Conservation (phyloP, 75 land plant species). For the Sequoia sempervirens region DNA sequence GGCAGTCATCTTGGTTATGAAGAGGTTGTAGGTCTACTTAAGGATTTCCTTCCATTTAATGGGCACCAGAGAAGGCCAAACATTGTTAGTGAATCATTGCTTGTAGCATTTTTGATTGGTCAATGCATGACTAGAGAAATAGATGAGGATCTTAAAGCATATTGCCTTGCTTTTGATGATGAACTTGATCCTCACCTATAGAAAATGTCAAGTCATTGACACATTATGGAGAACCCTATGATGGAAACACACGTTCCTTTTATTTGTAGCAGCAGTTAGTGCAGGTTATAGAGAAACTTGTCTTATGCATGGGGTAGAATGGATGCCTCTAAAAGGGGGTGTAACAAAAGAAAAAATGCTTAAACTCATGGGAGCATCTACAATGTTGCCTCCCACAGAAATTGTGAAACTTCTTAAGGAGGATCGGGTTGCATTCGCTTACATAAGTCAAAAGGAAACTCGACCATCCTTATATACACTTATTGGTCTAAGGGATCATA, state of each 20-base stretch:
- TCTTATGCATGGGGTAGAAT: slow-evolving; percentile 91
- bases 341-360: slow-evolving; percentile 94
- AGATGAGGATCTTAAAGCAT: slow-evolving; percentile 90
- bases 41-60: slow-evolving; percentile 70
- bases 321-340: slow-evolving; percentile 99
- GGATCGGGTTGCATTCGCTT: slow-evolving; percentile 82
- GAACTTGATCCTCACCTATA: slow-evolving; percentile 39
- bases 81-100: slow-evolving; percentile 62
- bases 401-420: slow-evolving; percentile 88
- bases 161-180: slow-evolving; percentile 97
- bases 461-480: too few relatives aligned
- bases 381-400: slow-evolving; percentile 47
- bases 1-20: slow-evolving; percentile 96
- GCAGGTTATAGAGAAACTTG: slow-evolving; percentile 90
- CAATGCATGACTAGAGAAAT: slow-evolving; percentile 95
- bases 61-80: slow-evolving; percentile 11
- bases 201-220: slow-evolving; percentile 66
- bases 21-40: slow-evolving; percentile 78
- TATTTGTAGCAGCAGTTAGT: slow-evolving; percentile 96
- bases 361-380: slow-evolving; percentile 85
- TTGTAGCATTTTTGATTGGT: slow-evolving; percentile 91
- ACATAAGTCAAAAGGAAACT: slow-evolving; percentile 19
- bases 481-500: too few relatives aligned
- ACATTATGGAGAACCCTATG: slow-evolving; percentile 99
- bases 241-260: slow-evolving; percentile 96